Conservation (phyloP, 768 basidiomycete species). For the Suillus tomentosus region DNA sequence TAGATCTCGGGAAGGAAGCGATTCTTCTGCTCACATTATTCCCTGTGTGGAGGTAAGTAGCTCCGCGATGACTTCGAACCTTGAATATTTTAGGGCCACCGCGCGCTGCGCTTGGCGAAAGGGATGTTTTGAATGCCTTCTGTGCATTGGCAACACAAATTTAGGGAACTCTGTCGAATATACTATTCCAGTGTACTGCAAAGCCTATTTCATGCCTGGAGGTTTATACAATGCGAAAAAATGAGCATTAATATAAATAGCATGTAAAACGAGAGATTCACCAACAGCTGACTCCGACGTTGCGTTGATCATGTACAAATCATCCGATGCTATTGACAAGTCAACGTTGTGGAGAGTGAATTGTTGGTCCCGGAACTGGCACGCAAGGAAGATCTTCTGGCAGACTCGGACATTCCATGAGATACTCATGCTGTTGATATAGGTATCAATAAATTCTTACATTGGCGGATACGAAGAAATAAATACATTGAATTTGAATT, state of each 20-base stretch:
- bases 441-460: no score
- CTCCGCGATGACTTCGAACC: no score
- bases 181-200: background rate
- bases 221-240: background rate
- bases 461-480: no score
- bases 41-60: no score
- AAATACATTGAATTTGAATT: no score
- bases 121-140: background rate
- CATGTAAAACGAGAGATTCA: background rate
- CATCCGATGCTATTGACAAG: background rate
- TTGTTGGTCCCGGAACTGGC: slow-evolving; percentile 37
- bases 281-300: background rate
- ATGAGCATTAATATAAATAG: background rate
- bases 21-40: no score
- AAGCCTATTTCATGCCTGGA: background rate
- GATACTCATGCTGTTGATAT: slow-evolving; percentile 62
- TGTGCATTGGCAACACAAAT: background rate
- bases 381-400: slow-evolving; percentile 65
- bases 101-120: background rate
- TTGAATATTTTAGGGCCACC: background rate
- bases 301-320: background rate
- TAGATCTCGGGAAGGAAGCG: no score
- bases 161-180: background rate
- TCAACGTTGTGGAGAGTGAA: background rate
- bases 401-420: slow-evolving; percentile 62